These are phyloP conservation scores for Skeletonema potamos DNA, from an alignment of 108 stramenopile genomes.

Conservation along the genomic window DNA sequence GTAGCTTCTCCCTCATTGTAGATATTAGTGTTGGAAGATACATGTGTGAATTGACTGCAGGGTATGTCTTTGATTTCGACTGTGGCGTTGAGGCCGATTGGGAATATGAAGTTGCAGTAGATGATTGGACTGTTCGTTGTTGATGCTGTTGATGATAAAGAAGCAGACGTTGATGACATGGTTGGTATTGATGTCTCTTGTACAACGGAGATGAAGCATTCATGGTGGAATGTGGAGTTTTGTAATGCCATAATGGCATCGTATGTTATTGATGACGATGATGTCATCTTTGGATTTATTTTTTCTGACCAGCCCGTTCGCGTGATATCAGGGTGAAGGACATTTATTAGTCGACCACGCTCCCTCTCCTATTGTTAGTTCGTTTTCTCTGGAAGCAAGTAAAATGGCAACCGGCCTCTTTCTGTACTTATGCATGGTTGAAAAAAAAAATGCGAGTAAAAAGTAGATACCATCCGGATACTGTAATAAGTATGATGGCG, in stretches of 20 bases:
- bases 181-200: not conserved
- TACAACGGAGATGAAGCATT: not conserved
- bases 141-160: not conserved
- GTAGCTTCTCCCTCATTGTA: not conserved
- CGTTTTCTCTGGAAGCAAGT: too few species aligned
- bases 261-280: not conserved
- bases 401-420: too few species aligned
- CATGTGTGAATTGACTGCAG: not conserved
- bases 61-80: conserved; percentile 3
- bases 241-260: not conserved
- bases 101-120: conserved; percentile 2
- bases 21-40: not conserved
- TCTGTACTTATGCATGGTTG: too few species aligned
- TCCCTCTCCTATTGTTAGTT: not conserved
- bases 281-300: not conserved
- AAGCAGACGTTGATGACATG: not conserved
- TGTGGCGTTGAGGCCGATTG: conserved; percentile 4
- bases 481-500: too few species aligned
- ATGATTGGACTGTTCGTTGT: not conserved
- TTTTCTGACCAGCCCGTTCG: not conserved
- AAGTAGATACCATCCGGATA: too few species aligned
- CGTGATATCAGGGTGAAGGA: too few species aligned
- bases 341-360: too few species aligned
- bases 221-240: conserved; percentile 1
- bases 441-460: too few species aligned